Conservation (phyloP, 106 monocot genomes). For the Acorus gramineus region DNA sequence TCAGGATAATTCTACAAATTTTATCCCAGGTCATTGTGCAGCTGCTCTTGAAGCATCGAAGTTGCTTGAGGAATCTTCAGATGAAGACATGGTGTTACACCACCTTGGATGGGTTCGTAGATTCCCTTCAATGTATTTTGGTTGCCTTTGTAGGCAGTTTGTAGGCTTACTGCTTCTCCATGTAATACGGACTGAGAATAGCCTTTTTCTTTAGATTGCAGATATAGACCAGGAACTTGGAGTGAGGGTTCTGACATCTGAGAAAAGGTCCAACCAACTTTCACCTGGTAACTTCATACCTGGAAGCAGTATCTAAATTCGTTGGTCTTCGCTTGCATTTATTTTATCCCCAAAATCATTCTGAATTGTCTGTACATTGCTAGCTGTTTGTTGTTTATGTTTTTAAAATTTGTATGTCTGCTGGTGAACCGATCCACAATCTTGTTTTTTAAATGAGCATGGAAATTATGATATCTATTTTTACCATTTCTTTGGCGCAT, state of each 20-base stretch:
- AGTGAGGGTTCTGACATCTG: conserved; percentile 75
- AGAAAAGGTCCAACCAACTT: conserved; percentile 57
- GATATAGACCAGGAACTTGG: conserved; percentile 86
- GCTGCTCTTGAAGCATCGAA: conserved; percentile 92
- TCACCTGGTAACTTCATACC: conserved; percentile 54
- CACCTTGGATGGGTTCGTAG: conserved; percentile 92
- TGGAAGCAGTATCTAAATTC: too few relatives aligned
- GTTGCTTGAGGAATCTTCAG: conserved; percentile 74
- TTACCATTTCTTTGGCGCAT: too few relatives aligned
- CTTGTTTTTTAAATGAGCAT: too few relatives aligned
- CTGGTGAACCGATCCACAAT: too few relatives aligned
- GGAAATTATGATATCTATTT: too few relatives aligned
- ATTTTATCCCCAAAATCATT: too few relatives aligned
- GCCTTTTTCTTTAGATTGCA: conserved; percentile 51
- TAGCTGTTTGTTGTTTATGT: too few relatives aligned
- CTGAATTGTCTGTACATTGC: too few relatives aligned
- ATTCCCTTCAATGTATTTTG: conserved; percentile 1
- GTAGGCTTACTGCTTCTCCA: not conserved
- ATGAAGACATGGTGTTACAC: conserved; percentile 71
- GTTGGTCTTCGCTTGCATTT: too few relatives aligned
- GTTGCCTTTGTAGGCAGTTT: not conserved
- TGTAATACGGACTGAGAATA: too few relatives aligned
- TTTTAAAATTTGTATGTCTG: too few relatives aligned
- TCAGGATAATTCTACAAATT: conserved; percentile 11
- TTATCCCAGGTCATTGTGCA: conserved; percentile 33